These are phyloP conservation scores for Carex cristatella DNA, from an alignment of 176 grass and related monocot species.

Conservation along the genomic window DNA sequence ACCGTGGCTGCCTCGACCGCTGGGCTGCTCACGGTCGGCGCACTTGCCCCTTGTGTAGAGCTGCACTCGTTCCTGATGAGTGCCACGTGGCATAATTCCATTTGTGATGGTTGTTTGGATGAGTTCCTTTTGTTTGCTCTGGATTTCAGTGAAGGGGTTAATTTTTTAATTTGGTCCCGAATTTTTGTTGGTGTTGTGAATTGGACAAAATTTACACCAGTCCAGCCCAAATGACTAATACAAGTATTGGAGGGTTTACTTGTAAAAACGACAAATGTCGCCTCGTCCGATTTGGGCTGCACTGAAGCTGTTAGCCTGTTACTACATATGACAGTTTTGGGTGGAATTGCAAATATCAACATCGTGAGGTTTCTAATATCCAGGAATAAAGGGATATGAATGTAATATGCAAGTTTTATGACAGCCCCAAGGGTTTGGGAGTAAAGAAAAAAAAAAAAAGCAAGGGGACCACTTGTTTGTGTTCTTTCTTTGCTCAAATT, in stretches of 20 bases:
- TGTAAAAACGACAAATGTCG: background rate
- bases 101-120: background rate
- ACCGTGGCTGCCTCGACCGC: conserved; percentile 62
- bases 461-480: background rate
- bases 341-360: background rate
- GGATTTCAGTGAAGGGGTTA: conserved; percentile 1
- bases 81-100: conserved; percentile 4
- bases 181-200: conserved; percentile 2
- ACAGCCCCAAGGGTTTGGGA: conserved; percentile 4
- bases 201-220: background rate
- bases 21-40: conserved; percentile 62
- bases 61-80: conserved; percentile 35
- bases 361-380: conserved; percentile 2
- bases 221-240: background rate
- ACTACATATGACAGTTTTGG: background rate
- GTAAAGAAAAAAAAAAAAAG: background rate
- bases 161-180: conserved; percentile 13
- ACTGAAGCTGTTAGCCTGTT: background rate
- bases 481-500: conserved; percentile 15
- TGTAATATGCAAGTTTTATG: background rate
- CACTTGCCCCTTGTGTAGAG: conserved; percentile 83
- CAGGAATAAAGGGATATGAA: background rate
- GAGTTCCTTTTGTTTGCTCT: background rate
- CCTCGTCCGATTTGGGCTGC: background rate
- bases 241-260: background rate